Evolutionary conservation across 2,329 filamentous ascomycete species (phyloP), one percentile per base, ranked within the genome.

Genomic region (Calonectria pseudoreteaudii): DNA sequence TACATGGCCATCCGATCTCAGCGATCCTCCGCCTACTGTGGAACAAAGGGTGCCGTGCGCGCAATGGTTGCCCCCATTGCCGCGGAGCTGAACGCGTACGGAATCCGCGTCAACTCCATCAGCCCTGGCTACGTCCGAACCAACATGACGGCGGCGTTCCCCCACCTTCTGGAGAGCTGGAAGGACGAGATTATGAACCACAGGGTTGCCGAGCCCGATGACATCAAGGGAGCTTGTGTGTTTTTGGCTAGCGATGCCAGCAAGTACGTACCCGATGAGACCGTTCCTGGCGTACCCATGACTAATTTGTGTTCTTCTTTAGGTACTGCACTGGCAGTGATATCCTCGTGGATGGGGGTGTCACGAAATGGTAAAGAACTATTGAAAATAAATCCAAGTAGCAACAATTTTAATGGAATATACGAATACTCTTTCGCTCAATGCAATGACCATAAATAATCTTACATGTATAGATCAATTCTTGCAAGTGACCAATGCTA

Each of bases 1-100:
- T 83, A 88, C 69, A 88, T 89, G 75, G 88, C 88, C 0, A 86
- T 90, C 23, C 84, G 86, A 11, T 86, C 85, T 18, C 88, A 90
- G 77, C 80, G 84, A 41, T 87, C 85, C 60, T 87, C 85, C 1
- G 79, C 79, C 0, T 80, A 80, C 67, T 80, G 79, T 13, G 79
- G 79, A 30, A 80, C 79, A 3, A 80, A 80, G 64, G 79, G 79
- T 9, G 79, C 79, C 0, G 79, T 80, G 3, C 72, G 78, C 26
- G 77, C 79, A 20, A 80, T 80, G 79, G 79, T 80, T 1, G 75
- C 79, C 2, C 76, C 76, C 4, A 80, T 80, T 44, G 79, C 79
- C 2, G 77, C 77, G 0, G 79, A 80, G 76, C 31, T 80, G 65
- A 75, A 76, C n/a, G 71, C 86, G 38, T 83, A 88, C 73, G 83